Percentiles rank a stretch among this genome's conserved stretches.
Evolutionary conservation across 169 alveolate species (phyloP).

Genomic region (Plasmodium knowlesi): DNA sequence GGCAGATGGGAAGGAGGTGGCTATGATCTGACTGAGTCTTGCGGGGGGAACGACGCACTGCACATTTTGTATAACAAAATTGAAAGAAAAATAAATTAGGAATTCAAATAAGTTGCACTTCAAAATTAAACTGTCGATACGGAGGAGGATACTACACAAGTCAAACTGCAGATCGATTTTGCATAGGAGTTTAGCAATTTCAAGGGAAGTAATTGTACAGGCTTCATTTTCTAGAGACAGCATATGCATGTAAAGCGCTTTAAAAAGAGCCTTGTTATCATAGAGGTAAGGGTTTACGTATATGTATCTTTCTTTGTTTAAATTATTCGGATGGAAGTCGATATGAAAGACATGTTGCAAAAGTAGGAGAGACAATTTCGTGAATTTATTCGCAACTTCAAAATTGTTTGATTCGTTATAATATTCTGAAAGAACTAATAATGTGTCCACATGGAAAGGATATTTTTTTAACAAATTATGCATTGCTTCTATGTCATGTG

Average conservation of each 20-base stretch:
- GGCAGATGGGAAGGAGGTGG: background rate
- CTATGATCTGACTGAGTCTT: background rate
- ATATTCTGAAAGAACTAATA: slow-evolving; percentile 37
- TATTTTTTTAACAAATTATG: slow-evolving; percentile 8
- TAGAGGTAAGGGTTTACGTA: slow-evolving; percentile 28
- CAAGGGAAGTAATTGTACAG: slow-evolving; percentile 32
- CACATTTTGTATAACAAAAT: slow-evolving; percentile 49
- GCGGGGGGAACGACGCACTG: slow-evolving; percentile 15
- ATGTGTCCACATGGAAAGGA: slow-evolving; percentile 49
- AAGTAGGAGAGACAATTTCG: slow-evolving; percentile 15
- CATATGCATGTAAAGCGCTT: slow-evolving; percentile 63
- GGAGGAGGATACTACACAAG: slow-evolving; percentile 25
- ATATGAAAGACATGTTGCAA: slow-evolving; percentile 58
- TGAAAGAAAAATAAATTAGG: slow-evolving; percentile 28
- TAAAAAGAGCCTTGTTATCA: slow-evolving; percentile 33
- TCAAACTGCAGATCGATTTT: slow-evolving; percentile 21
- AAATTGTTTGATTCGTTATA: slow-evolving; percentile 31
- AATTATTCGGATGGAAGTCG: slow-evolving; percentile 5
- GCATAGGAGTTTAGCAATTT: slow-evolving; percentile 33
- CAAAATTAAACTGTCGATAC: slow-evolving; percentile 33
- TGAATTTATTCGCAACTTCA: slow-evolving; percentile 40
- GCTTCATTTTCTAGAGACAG: slow-evolving; percentile 51
- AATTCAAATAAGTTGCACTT: slow-evolving; percentile 42
- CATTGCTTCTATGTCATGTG: slow-evolving; percentile 51
- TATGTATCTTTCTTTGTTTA: slow-evolving; percentile 2